Percentiles rank a stretch among this genome's conserved stretches.
Evolutionary conservation across 2,329 filamentous ascomycete species (phyloP).

Genomic region (Mycosphaerelloides madeirae): DNA sequence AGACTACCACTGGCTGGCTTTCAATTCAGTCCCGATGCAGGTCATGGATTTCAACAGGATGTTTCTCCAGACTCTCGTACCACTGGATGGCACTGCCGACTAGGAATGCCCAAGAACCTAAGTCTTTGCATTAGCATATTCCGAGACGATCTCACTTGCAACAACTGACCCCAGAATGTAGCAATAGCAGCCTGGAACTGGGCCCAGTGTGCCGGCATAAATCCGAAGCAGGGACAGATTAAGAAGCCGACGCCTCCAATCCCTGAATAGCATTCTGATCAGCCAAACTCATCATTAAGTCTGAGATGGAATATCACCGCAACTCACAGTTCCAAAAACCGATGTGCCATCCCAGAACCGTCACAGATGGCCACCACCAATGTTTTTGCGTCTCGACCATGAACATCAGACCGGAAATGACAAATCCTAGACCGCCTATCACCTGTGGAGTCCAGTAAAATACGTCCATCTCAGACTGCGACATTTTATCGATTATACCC

Average conservation of each 20-base stretch:
- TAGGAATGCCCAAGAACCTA: constrained; percentile 26
- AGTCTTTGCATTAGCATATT: too few relatives aligned
- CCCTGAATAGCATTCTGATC: too few relatives aligned
- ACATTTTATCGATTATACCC: constrained; percentile 21
- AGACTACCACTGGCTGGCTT: too few relatives aligned
- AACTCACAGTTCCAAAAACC: constrained; percentile 26
- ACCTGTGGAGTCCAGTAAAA: constrained; percentile 27
- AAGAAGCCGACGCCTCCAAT: constrained; percentile 26
- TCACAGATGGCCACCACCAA: constrained; percentile 22
- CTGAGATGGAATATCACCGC: too few relatives aligned
- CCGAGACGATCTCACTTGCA: not conserved
- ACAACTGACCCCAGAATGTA: constrained; percentile 23
- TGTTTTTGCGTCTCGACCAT: constrained; percentile 27
- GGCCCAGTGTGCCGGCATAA: constrained; percentile 19
- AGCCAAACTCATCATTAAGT: too few relatives aligned
- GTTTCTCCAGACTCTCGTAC: constrained; percentile 23
- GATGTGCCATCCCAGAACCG: constrained; percentile 26
- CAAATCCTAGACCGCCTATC: constrained; percentile 66
- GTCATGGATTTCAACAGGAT: constrained; percentile 1
- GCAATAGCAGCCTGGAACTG: constrained; percentile 21
- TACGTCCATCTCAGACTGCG: constrained; percentile 10
- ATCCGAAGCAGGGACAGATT: constrained; percentile 27
- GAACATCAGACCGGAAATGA: constrained; percentile 77
- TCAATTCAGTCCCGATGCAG: not conserved
- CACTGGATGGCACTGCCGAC: constrained; percentile 26